These are phyloP conservation scores for Babesia bovis DNA, from an alignment of 169 alveolate species.

Conservation along the genomic window DNA sequence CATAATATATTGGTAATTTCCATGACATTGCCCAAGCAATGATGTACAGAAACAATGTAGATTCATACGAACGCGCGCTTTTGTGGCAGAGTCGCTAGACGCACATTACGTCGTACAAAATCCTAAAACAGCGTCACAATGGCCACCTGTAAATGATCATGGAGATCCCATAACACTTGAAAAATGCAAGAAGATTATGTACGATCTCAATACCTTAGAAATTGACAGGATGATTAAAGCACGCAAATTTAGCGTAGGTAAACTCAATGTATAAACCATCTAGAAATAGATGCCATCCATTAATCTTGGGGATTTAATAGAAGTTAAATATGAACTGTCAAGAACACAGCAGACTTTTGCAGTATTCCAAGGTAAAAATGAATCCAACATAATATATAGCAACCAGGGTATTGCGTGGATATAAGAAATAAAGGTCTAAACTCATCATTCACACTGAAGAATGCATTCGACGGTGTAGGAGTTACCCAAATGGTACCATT, in stretches of 20 bases:
- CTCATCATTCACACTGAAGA: constrained; percentile 76
- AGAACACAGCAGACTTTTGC: constrained; percentile 81
- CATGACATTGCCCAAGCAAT: no score
- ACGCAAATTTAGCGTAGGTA: constrained; percentile 74
- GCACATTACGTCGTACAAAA: constrained; percentile 58
- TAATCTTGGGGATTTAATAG: constrained; percentile 74
- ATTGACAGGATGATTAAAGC: constrained; percentile 70
- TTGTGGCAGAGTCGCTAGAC: constrained; percentile 44
- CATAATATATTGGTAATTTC: no score
- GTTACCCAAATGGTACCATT: constrained; percentile 75
- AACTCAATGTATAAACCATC: background rate
- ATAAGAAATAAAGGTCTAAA: constrained; percentile 71
- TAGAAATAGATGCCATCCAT: constrained; percentile 57
- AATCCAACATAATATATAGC: background rate
- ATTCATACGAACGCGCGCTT: constrained; percentile 51
- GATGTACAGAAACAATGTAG: constrained; percentile 6
- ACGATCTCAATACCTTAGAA: constrained; percentile 70
- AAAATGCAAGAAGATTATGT: constrained; percentile 70
- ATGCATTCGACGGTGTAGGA: constrained; percentile 81
- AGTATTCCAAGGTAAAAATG: constrained; percentile 68
- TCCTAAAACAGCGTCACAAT: constrained; percentile 50
- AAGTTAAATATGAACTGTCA: constrained; percentile 78
- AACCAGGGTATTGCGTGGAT: constrained; percentile 77
- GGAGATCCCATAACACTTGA: constrained; percentile 55
- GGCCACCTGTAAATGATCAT: constrained; percentile 70